These are phyloP conservation scores for Zygosaccharomyces gambellarensis DNA, from an alignment of 805 yeast species.

Conservation along the genomic window DNA sequence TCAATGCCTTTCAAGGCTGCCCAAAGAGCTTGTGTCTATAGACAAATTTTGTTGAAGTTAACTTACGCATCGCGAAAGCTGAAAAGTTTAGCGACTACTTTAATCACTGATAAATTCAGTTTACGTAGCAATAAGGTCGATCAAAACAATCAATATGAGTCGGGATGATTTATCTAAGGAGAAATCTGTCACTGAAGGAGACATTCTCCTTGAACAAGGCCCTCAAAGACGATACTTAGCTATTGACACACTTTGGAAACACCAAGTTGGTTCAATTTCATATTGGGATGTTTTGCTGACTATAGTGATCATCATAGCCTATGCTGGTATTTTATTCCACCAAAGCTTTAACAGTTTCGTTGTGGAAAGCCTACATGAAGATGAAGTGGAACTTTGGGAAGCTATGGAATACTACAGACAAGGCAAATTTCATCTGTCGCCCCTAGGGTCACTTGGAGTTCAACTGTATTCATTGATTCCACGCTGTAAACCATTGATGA, in stretches of 20 bases:
- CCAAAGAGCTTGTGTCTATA: background rate
- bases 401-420: constrained; percentile 12
- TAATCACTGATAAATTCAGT: background rate
- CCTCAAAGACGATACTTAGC: constrained; percentile 16
- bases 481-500: constrained; percentile 5
- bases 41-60: background rate
- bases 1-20: background rate
- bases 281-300: constrained; percentile 10
- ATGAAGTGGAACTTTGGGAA: constrained; percentile 12
- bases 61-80: background rate
- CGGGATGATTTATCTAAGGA: background rate
- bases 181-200: background rate
- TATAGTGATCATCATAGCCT: constrained; percentile 1
- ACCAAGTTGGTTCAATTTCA: constrained; percentile 12
- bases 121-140: background rate
- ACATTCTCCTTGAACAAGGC: constrained; percentile 5
- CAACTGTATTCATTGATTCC: constrained; percentile 20
- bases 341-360: background rate
- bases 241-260: constrained; percentile 9
- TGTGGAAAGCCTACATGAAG: background rate
- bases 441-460: constrained; percentile 24
- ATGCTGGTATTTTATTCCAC: constrained; percentile 1
- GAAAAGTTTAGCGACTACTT: background rate
- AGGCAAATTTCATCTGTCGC: constrained; percentile 16
- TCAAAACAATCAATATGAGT: background rate